phyloP scores from a whole-genome alignment of 2,329 filamentous ascomycete species.

The Myriosclerotinia curreyana region DNA sequence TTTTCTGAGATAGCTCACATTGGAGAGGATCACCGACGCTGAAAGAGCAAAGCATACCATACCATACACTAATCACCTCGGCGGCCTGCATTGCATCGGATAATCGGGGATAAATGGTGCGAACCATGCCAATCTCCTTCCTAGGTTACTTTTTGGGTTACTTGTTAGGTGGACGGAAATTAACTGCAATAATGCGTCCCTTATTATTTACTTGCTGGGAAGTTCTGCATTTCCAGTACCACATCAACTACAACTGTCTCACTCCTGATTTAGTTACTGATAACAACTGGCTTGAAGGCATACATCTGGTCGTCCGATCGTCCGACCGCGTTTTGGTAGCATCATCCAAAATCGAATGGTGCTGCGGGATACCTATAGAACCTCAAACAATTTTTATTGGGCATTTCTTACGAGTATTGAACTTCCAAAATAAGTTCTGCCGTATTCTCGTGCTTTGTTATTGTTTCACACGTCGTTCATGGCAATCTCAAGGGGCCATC shows the following conservation, averaged over 20 bases:
- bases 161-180: neutral
- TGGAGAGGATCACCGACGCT: neutral
- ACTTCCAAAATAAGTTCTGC: neutral
- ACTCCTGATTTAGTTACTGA: neutral
- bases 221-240: neutral
- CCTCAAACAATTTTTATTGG: neutral
- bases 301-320: neutral
- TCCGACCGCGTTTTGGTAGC: neutral
- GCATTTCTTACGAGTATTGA: neutral
- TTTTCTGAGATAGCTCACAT: neutral
- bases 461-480: neutral
- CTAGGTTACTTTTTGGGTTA: neutral
- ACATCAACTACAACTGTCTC: neutral
- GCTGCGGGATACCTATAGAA: neutral
- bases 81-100: neutral
- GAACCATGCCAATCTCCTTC: neutral
- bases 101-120: neutral
- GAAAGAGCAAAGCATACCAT: neutral
- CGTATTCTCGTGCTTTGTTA: neutral
- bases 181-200: conserved; percentile 1
- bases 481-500: neutral
- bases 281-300: neutral
- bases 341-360: neutral
- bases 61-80: neutral
- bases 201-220: neutral